Evolutionary conservation across 305 asterid genomes (phyloP).

Genomic region (Fraxinus platypoda): DNA sequence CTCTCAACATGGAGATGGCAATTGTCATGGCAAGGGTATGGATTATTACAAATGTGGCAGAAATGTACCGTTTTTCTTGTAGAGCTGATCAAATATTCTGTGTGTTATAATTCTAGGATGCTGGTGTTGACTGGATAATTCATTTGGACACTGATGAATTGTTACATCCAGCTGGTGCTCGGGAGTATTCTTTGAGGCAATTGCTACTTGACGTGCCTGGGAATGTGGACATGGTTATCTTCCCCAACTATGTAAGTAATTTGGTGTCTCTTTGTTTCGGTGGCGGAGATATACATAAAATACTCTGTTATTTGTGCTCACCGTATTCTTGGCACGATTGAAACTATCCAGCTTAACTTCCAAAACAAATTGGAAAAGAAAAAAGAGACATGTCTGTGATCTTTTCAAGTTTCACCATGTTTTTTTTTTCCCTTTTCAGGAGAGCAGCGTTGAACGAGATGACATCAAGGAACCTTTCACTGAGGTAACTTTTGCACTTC

Average conservation of each 20-base stretch:
- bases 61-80: neutral
- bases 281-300: neutral
- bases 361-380: neutral
- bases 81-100: conserved; percentile 15
- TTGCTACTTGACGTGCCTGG: conserved; percentile 65
- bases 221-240: conserved; percentile 75
- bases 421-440: neutral
- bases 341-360: neutral
- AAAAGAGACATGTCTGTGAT: neutral
- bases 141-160: conserved; percentile 93
- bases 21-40: conserved; percentile 92
- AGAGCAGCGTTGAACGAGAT: conserved; percentile 4
- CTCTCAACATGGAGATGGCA: conserved; percentile 96
- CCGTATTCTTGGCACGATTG: neutral
- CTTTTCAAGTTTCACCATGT: neutral
- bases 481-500: neutral
- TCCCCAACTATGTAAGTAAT: conserved; percentile 80
- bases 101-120: conserved; percentile 53
- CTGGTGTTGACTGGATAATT: conserved; percentile 89
- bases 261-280: neutral
- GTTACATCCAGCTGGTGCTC: conserved; percentile 84
- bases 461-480: neutral
- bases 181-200: conserved; percentile 79
- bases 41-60: conserved; percentile 12
- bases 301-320: neutral